Base-by-base conservation (phyloP, 1,284 basidiomycete species). In the Boletellus sp. region DNA sequence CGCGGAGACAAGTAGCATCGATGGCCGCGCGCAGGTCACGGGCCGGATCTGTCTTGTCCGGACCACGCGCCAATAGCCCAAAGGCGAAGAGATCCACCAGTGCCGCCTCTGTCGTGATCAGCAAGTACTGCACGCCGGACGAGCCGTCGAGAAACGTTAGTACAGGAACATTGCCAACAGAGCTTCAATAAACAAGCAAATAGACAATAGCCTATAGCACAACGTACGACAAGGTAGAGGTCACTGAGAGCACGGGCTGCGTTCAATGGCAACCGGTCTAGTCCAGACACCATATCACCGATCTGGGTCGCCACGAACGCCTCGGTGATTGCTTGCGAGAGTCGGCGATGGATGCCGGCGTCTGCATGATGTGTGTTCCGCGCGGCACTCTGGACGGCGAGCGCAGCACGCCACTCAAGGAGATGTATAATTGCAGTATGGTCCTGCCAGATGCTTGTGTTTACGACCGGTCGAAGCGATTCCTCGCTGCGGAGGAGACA, bases 281-380 rank as follows among this genome's bases (percentile, higher is more conserved):
- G 54, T 3, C 51, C 56, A 1, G 60, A 50, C 19, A 84, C 68
- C 54, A 80, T 76, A 11, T 72, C 70, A 3, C 69, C 71, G 0
- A 84, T 74, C 53, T 77, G 73, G 1, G 56, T 66, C 1, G 77
- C 82, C 10, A 86, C 71, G 50, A 84, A 87, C 0, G 84, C 82
- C 45, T 88, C 86, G 0, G 79, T 78, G 13, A 85, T 73, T 0
- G 82, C 84, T 50, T 73, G 76, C 0, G 82, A 73, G 0, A 85
- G 76, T 17, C 82, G 71, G 41, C 79, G 77, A 45, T 78, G 74
- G 8, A 70, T 71, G 43, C 72, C 76, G 0, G 79, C 72, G 58
- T 86, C 83, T 6, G 69, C 63, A 1, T 57, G 53, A 8, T 59
- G 54, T 10, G 8, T 6, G 13, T 72, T 66, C 32, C 58, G 60